phyloP scores from a whole-genome alignment of 2,329 filamentous ascomycete genomes.

The Seiridium unicorne region DNA sequence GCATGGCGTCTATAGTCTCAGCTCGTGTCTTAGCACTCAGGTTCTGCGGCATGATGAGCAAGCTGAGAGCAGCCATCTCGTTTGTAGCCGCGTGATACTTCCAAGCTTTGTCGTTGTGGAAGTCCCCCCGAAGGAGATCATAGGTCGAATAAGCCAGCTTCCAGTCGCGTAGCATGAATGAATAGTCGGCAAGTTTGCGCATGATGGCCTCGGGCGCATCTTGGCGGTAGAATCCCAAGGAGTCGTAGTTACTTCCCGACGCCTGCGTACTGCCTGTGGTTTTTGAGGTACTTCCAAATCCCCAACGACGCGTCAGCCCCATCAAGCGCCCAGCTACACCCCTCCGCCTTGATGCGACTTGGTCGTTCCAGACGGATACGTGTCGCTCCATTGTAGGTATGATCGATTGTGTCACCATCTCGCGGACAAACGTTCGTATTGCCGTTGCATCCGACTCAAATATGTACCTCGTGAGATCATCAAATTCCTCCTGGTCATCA shows the following conservation, averaged over 20 bases:
- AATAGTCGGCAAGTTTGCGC: slow-evolving; percentile 90
- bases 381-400: slow-evolving; percentile 95
- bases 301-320: slow-evolving; percentile 88
- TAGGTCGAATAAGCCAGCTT: slow-evolving; percentile 91
- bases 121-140: slow-evolving; percentile 84
- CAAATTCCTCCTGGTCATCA: slow-evolving; percentile 68
- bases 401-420: slow-evolving; percentile 93
- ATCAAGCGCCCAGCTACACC: slow-evolving; percentile 93
- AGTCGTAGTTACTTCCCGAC: slow-evolving; percentile 70
- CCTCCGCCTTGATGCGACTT: slow-evolving; percentile 85
- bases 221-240: slow-evolving; percentile 76
- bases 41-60: slow-evolving; percentile 72
- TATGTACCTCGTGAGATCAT: slow-evolving; percentile 73
- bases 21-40: slow-evolving; percentile 72
- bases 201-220: slow-evolving; percentile 87
- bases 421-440: slow-evolving; percentile 84
- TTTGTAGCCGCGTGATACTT: slow-evolving; percentile 89
- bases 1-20: slow-evolving; percentile 80
- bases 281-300: slow-evolving; percentile 70
- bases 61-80: slow-evolving; percentile 89
- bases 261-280: slow-evolving; percentile 53
- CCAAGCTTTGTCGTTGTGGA: slow-evolving; percentile 95
- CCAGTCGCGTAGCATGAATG: slow-evolving; percentile 96
- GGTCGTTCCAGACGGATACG: slow-evolving; percentile 92
- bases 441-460: slow-evolving; percentile 91